phyloP scores from a whole-genome alignment of 169 alveolate genomes.

The Amoebophrya sp. region DNA sequence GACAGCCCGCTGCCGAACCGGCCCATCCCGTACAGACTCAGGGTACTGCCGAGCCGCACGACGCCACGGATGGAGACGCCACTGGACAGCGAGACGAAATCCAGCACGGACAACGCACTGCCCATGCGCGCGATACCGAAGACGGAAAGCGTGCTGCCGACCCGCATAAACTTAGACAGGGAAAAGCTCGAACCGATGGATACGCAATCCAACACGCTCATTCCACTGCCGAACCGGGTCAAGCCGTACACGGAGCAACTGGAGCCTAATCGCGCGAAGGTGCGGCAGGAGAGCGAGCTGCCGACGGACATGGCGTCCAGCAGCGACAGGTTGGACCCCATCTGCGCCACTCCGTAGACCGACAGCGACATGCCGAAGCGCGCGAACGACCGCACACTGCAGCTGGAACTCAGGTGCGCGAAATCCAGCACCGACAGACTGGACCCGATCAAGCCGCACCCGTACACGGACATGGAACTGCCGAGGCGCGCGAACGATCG shows the following conservation, averaged over 20 bases:
- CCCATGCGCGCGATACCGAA: conserved; percentile 37
- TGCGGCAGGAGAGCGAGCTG: conserved; percentile 10
- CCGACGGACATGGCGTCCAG: conserved; percentile 19
- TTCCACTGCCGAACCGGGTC: background rate
- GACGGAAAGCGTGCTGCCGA: conserved; percentile 31
- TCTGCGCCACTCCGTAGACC: background rate
- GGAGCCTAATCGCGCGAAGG: background rate
- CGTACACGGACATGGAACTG: background rate
- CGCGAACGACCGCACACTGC: background rate
- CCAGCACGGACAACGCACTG: background rate
- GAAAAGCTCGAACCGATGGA: background rate
- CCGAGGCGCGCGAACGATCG: conserved; percentile 7
- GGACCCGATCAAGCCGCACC: background rate
- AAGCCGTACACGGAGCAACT: background rate
- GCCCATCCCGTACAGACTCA: background rate
- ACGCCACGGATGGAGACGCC: background rate
- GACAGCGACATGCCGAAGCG: background rate
- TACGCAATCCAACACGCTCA: background rate
- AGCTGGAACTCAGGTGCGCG: background rate
- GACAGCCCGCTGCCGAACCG: conserved; percentile 26
- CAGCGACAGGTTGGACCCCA: background rate
- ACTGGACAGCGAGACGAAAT: background rate
- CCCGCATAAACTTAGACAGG: background rate
- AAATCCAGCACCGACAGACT: background rate
- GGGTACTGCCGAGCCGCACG: conserved; percentile 14